Base-by-base conservation (phyloP, 1,139 yeast genomes). In the Meyerozyma athensensis region DNA sequence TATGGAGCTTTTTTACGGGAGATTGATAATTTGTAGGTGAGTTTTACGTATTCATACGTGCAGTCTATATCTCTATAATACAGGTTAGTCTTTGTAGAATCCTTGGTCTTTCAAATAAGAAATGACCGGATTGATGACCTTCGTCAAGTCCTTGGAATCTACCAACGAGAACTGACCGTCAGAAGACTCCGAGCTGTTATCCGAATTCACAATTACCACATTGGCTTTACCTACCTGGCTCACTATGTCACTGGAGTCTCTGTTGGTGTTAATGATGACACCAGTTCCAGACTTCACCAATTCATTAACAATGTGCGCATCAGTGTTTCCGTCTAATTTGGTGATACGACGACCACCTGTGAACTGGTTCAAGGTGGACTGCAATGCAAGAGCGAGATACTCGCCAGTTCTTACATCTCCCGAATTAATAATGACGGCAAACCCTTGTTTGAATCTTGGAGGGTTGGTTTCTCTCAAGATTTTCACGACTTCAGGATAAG, bases 401-500 rank as follows among this genome's bases (percentile, higher is more conserved):
- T 66, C 72, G 32, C 69, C 69, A 38, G 54, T 52, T 46, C 72
- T 84, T 55, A 73, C 65, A 42, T 80, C 76, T 38, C 76, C 73
- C 53, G 73, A 67, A 47, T 83, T 82, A 31, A 80, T 68, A 46
- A 79, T 72, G 48, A 81, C 66, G 8, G 86, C 87, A 63, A 90
- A 90, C 32, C 97, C 97, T 68, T 90, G 97, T 44, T 74, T 63
- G 43, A 72, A 77, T 65, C 97, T 81, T 45, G 97, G 96, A 43
- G 97, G 97, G 62, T 90, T 90, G 34, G 94, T 80, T 51, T 87
- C 94, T 59, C 97, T 82, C 54, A 90, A 75, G 44, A 90, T 90
- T 59, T 77, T 75, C 43, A 90, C 97, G 36, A 90, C 97, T 63
- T 90, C 97, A 5, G 97, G 97, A 65, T 90, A 90, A 2, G 96